Evolutionary conservation across 192 early-diverging fungal species (phyloP).

Genomic region (Chytriomyces confervae): DNA sequence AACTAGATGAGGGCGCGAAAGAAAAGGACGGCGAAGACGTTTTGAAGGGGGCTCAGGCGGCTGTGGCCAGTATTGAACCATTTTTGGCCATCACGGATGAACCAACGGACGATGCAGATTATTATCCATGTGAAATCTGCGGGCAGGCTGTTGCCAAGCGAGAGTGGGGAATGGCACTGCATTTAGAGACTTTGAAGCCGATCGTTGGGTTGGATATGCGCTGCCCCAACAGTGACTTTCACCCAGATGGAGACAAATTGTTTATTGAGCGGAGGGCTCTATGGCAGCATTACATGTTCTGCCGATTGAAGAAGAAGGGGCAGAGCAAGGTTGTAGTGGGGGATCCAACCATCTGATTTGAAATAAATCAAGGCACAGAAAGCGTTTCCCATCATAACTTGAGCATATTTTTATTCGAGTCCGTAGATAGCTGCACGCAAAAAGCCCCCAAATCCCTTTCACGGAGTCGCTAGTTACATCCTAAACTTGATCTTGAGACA

Average conservation of each 20-base stretch:
- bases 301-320: conserved; percentile 36
- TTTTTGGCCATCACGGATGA: conserved; percentile 29
- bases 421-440: too few relatives aligned
- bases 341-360: background rate
- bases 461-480: conserved; percentile 19
- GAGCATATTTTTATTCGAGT: too few relatives aligned
- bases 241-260: conserved; percentile 13
- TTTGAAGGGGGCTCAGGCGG: conserved; percentile 31
- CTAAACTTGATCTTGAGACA: conserved; percentile 47
- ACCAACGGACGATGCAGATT: conserved; percentile 41
- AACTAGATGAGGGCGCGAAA: conserved; percentile 43
- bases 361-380: too few relatives aligned
- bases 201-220: conserved; percentile 57
- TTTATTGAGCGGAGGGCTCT: conserved; percentile 62
- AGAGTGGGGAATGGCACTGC: conserved; percentile 60
- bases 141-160: conserved; percentile 57
- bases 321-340: background rate
- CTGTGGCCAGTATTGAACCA: conserved; percentile 16
- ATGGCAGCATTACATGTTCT: conserved; percentile 66
- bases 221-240: conserved; percentile 41
- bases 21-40: conserved; percentile 39
- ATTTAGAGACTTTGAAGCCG: conserved; percentile 63
- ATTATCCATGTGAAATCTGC: conserved; percentile 57
- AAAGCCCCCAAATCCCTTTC: too few relatives aligned
- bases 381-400: too few relatives aligned